Conservation (phyloP, 129 eudicot genomes). For the Calendula officinalis region DNA sequence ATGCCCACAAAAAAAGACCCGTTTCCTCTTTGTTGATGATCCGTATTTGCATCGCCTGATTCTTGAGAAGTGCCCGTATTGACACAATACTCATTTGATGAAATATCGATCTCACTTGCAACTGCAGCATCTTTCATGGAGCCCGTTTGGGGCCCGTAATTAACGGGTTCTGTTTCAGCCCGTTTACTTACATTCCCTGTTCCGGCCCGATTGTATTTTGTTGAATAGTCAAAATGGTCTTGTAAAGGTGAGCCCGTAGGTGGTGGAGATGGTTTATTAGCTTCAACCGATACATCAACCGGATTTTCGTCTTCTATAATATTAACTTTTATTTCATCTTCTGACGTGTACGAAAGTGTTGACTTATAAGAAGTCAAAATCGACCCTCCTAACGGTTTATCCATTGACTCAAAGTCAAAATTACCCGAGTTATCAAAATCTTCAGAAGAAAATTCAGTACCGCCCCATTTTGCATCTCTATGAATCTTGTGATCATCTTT, state of each 20-base stretch:
- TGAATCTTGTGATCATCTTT: slow-evolving; percentile 28
- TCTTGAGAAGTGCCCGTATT: slow-evolving; percentile 70
- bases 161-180: slow-evolving; percentile 41
- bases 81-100: slow-evolving; percentile 59
- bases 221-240: slow-evolving; percentile 71
- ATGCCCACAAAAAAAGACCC: slow-evolving; percentile 58
- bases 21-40: slow-evolving; percentile 48
- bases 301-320: slow-evolving; percentile 28
- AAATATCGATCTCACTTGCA: slow-evolving; percentile 83
- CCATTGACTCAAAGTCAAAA: slow-evolving; percentile 78
- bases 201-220: slow-evolving; percentile 53
- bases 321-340: slow-evolving; percentile 42
- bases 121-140: slow-evolving; percentile 50
- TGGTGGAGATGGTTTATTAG: slow-evolving; percentile 42
- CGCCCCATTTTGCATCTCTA: not conserved
- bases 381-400: slow-evolving; percentile 37
- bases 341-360: slow-evolving; percentile 52
- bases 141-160: too few relatives aligned
- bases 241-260: slow-evolving; percentile 74
- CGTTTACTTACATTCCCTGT: slow-evolving; percentile 64
- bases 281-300: slow-evolving; percentile 30
- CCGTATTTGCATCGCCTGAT: slow-evolving; percentile 41
- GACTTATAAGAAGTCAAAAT: slow-evolving; percentile 48
- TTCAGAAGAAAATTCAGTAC: slow-evolving; percentile 57
- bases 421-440: slow-evolving; percentile 63